Conservation (phyloP, 2,329 filamentous ascomycete species). For the Pseudogymnoascus sp. region DNA sequence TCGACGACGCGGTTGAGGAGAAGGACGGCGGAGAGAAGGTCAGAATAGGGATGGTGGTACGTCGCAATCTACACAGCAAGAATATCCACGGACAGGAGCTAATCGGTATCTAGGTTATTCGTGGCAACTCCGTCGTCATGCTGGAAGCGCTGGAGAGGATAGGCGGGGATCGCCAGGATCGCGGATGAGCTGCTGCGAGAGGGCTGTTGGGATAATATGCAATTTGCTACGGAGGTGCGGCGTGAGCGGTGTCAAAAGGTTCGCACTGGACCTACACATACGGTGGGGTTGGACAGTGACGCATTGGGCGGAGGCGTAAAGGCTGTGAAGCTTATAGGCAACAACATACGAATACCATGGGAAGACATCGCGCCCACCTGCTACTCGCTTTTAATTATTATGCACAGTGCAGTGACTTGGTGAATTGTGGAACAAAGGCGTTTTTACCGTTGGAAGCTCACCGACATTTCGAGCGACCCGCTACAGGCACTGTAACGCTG, state of each 20-base stretch:
- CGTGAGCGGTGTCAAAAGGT: constrained; percentile 8
- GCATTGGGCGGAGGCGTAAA: constrained; percentile 7
- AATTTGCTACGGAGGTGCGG: constrained; percentile 5
- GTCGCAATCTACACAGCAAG: constrained; percentile 28
- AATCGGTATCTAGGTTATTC: constrained; percentile 61
- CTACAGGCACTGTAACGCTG: background rate
- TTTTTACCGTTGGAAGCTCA: background rate
- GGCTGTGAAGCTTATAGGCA: constrained; percentile 8
- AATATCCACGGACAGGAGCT: constrained; percentile 17
- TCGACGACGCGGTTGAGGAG: constrained; percentile 95
- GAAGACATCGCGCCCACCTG: constrained; percentile 5
- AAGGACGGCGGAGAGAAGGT: constrained; percentile 87
- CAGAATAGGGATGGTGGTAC: constrained; percentile 83
- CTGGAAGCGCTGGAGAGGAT: constrained; percentile 73
- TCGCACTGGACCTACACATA: constrained; percentile 3
- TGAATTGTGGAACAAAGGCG: background rate
- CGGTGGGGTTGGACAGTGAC: constrained; percentile 8
- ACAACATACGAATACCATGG: constrained; percentile 3
- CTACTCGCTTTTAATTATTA: background rate
- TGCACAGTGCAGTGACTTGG: background rate
- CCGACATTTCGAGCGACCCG: background rate
- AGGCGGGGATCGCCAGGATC: constrained; percentile 46
- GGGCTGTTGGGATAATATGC: constrained; percentile 5
- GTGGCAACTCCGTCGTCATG: constrained; percentile 98
- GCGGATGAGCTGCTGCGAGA: constrained; percentile 18